phyloP scores from a whole-genome alignment of 179 eudicot species.

The Monotropa hypopitys region DNA sequence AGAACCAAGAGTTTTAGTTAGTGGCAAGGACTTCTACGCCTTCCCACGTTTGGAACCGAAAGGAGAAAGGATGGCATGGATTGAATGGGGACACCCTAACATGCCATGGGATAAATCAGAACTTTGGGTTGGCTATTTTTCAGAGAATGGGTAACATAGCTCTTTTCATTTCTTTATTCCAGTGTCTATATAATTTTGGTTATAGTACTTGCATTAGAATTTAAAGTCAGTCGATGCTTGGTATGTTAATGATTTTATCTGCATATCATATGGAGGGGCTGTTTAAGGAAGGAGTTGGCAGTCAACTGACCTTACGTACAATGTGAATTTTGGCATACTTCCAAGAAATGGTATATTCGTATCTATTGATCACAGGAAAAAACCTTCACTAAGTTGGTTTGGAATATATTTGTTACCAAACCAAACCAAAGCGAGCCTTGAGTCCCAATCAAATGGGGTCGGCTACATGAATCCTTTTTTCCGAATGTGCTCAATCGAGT shows the following conservation, averaged over 20 bases:
- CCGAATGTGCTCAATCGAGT: too few species aligned
- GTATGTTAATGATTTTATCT: not conserved
- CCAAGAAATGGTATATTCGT: not conserved
- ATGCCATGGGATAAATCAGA: constrained; percentile 98
- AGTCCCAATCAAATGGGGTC: too few species aligned
- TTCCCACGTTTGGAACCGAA: constrained; percentile 76
- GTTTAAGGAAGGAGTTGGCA: not conserved
- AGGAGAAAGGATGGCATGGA: constrained; percentile 83
- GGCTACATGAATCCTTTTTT: too few species aligned
- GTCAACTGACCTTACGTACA: not conserved
- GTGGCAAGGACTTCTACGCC: constrained; percentile 89
- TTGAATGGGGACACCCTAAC: constrained; percentile 96
- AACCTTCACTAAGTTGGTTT: not conserved
- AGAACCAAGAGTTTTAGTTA: constrained; percentile 64
- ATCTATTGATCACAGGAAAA: not conserved
- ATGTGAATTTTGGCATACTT: not conserved
- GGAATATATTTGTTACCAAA: not conserved
- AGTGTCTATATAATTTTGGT: not conserved
- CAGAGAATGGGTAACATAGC: constrained; percentile 49
- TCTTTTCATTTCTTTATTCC: not conserved
- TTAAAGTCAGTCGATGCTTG: not conserved
- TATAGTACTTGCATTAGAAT: not conserved
- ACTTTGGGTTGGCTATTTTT: constrained; percentile 95
- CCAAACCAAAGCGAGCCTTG: too few species aligned
- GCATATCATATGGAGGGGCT: not conserved